A percentile compares a stretch with the other conserved stretches of the same genome.
phyloP scores from a whole-genome alignment of 352 stramenopile genomes.

The Salisapilia sapeloensis region DNA sequence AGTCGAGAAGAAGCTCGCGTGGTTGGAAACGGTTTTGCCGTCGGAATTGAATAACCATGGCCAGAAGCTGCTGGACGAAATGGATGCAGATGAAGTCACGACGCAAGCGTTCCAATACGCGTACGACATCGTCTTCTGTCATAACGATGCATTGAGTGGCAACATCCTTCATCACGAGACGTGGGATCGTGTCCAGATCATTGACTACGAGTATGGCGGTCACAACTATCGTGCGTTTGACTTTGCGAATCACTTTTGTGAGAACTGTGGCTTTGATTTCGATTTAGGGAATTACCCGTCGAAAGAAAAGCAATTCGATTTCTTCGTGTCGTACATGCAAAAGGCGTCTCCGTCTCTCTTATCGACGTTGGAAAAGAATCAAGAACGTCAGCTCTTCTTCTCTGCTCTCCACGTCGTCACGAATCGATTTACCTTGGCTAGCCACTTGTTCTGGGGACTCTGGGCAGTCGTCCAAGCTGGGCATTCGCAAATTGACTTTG shows the following conservation, averaged over 20 bases:
- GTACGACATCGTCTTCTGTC: conserved; percentile 79
- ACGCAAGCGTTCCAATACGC: conserved; percentile 62
- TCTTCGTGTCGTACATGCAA: conserved; percentile 78
- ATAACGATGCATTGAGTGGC: conserved; percentile 87
- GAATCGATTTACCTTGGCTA: conserved; percentile 79
- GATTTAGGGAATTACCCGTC: conserved; percentile 75
- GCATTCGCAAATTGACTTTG: conserved; percentile 83
- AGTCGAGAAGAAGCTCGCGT: conserved; percentile 46
- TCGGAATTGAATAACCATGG: conserved; percentile 55
- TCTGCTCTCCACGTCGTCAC: conserved; percentile 65
- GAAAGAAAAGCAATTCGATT: conserved; percentile 64
- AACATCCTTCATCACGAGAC: conserved; percentile 67
- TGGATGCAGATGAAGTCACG: conserved; percentile 49
- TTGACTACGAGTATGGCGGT: conserved; percentile 91
- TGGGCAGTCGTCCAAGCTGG: conserved; percentile 87
- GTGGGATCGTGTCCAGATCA: conserved; percentile 82
- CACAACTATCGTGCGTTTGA: conserved; percentile 90
- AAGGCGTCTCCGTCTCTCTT: conserved; percentile 43
- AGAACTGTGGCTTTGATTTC: conserved; percentile 89
- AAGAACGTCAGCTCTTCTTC: conserved; percentile 70
- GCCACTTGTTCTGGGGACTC: conserved; percentile 88
- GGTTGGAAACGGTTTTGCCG: conserved; percentile 72
- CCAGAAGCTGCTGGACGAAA: conserved; percentile 18
- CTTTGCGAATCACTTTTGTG: conserved; percentile 91
- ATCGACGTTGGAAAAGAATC: conserved; percentile 39